Evolutionary conservation across 2,329 filamentous ascomycete species (phyloP), one percentile per base, ranked within the genome.

Genomic region (Dissoconium aciculare): DNA sequence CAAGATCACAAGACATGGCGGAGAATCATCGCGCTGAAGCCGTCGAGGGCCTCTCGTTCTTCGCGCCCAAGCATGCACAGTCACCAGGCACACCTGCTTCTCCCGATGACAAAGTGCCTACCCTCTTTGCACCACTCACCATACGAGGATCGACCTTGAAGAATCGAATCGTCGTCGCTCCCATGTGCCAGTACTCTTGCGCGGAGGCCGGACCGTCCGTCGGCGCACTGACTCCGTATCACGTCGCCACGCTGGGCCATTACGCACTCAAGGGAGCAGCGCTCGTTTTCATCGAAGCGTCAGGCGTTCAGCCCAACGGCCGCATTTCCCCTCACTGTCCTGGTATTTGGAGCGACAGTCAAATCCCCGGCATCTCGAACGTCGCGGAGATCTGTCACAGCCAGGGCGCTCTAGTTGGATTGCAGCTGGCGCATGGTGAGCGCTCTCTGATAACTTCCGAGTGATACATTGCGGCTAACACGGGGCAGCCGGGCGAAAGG

Each of bases 341-440:
- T 4, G 82, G 85, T 1, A 58, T 93, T 8, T 94, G 84, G 85
- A 64, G 75, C 35, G 84, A 93, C 52, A 71, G 66, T 19, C 85
- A 93, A 52, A 76, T 85, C 38, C 72, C 67, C 39, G 75, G 77
- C 0, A 58, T 91, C 34, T 70, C 67, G 51, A 67, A 69, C 34
- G 68, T 87, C 24, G 71, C 74, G 14, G 79, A 89, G 37, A 87
- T 83, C 38, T 68, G 77, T 2, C 82, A 91, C 58, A 71, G 68
- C 16, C 84, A 92, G 55, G 68, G 66, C 47, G 74, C 81, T 45
- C 71, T 78, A 37, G 71, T 79, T 30, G 81, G 69, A 15, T 73
- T 92, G 37, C 84, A 93, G 59, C 63, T 92, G 3, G 80, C 63
- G 1, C 84, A 92, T 47, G 82, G 19, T 23, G n/a, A 23, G 19